Conservation (phyloP, 2,329 filamentous ascomycete genomes). For the Pezicula neosporulosa region DNA sequence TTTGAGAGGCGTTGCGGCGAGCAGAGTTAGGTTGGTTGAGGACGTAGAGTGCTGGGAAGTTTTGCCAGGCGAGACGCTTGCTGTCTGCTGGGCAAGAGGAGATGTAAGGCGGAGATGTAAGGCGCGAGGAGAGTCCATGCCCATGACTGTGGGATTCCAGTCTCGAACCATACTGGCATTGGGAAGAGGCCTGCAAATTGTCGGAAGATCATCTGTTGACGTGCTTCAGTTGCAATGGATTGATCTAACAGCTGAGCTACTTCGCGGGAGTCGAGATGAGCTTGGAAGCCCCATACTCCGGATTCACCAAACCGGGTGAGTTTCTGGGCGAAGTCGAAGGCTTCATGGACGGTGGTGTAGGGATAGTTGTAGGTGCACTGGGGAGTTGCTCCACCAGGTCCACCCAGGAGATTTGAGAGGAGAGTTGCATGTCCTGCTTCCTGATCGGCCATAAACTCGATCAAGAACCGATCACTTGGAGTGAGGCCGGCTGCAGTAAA, state of each 20-base stretch:
- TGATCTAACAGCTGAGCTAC: slow-evolving; percentile 71
- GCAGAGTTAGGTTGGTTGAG: slow-evolving; percentile 76
- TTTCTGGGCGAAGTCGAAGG: slow-evolving; percentile 81
- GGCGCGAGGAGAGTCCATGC: slow-evolving; percentile 79
- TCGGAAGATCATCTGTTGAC: slow-evolving; percentile 81
- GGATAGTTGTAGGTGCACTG: slow-evolving; percentile 85
- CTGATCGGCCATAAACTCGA: slow-evolving; percentile 75
- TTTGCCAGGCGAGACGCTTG: slow-evolving; percentile 78
- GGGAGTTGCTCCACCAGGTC: slow-evolving; percentile 53
- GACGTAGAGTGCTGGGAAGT: slow-evolving; percentile 70
- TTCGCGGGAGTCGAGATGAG: slow-evolving; percentile 73
- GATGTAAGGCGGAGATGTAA: no score
- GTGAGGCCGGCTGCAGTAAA: slow-evolving; percentile 67
- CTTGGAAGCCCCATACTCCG: slow-evolving; percentile 77
- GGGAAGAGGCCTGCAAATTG: slow-evolving; percentile 78
- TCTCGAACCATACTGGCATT: slow-evolving; percentile 80
- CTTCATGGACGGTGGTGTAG: slow-evolving; percentile 70
- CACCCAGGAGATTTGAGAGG: slow-evolving; percentile 73
- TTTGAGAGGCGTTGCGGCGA: slow-evolving; percentile 59
- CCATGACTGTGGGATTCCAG: slow-evolving; percentile 80
- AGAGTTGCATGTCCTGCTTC: slow-evolving; percentile 76
- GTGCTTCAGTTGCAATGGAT: slow-evolving; percentile 74
- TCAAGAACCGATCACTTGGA: slow-evolving; percentile 65
- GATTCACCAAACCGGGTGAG: slow-evolving; percentile 79
- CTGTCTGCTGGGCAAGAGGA: slow-evolving; percentile 68